Base-by-base conservation (phyloP, 352 stramenopile species). In the Phytophthora fragariae region DNA sequence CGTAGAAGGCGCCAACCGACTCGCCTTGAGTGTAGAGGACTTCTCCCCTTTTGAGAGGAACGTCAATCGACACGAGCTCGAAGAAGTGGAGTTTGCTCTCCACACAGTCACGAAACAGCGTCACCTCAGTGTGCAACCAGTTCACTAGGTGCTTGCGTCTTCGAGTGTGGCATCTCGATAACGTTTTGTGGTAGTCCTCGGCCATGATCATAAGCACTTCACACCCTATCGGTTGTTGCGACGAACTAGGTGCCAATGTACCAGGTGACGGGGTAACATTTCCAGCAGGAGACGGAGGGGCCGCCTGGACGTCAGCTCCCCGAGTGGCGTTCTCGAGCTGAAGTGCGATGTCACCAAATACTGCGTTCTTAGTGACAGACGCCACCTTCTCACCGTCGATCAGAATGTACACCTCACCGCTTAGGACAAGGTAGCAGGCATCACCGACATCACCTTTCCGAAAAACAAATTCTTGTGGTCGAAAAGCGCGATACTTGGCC, bases 71-170 rank as follows among this genome's bases (percentile, higher is more conserved):
- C 49, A 92, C 86, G 57, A 91, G 82, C 65, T 93, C 86, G 71
- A 91, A 93, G 67, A 90, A 93, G 58, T 90, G 84, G 24, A 93
- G 76, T 31, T 93, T 93, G 72, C 81, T 91, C 66, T 93, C 86
- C 15, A 90, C 81, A 27, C 85, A 93, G 65, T 92, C 86, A 6
- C 86, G 84, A 68, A 93, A 92, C 33, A 92, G 67, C 24, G 76
- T 68, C 27, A 92, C 84, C 54, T 93, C 86, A 0, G 81, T 88
- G 70, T 91, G 86, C 50, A 93, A 64, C 84, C 86, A 93, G 21
- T 76, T 82, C 33, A 89, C 86, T 17, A 92, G 72, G 47, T 92
- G 82, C 62, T 93, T 93, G 5, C 84, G 82, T 19, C 86, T 79
- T 24, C 82, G 71, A 17, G 84, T 88, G 59, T 93, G 86, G 62